Evolutionary conservation across 495 filamentous ascomycete species (phyloP).

Genomic region (Talaromyces thailandensis): DNA sequence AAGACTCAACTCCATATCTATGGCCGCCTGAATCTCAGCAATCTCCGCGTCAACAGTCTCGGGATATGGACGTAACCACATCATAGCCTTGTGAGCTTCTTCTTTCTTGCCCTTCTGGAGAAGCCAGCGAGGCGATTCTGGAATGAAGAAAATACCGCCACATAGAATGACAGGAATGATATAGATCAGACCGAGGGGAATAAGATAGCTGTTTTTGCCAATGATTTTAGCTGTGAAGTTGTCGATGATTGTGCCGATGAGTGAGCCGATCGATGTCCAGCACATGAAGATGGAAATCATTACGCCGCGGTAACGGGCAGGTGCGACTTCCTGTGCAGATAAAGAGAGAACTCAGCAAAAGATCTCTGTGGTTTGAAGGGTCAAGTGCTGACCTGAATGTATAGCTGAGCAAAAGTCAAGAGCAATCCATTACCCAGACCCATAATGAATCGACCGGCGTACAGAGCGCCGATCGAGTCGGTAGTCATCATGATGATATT

Average conservation of each 20-base stretch:
- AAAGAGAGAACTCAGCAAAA: not conserved
- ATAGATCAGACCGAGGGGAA: slow-evolving; percentile 51
- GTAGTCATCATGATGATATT: not conserved
- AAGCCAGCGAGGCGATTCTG: slow-evolving; percentile 58
- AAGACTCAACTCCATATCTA: not conserved
- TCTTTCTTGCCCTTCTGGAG: slow-evolving; percentile 36
- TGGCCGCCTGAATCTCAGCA: not conserved
- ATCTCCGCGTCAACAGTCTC: not conserved
- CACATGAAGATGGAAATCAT: slow-evolving; percentile 42
- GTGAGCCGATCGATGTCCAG: slow-evolving; percentile 40
- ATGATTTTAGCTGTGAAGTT: slow-evolving; percentile 42
- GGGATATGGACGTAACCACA: not conserved
- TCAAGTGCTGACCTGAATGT: not conserved
- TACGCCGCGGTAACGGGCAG: slow-evolving; percentile 41
- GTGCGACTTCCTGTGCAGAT: slow-evolving; percentile 34
- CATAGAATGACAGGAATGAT: slow-evolving; percentile 44
- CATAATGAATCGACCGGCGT: not conserved
- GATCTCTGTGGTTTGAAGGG: not conserved
- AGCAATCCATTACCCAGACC: not conserved
- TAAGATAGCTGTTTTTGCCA: slow-evolving; percentile 35
- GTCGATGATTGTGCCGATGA: slow-evolving; percentile 55
- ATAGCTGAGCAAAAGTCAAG: not conserved
- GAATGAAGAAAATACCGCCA: slow-evolving; percentile 48
- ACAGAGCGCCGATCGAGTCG: not conserved
- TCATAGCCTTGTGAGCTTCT: not conserved